Conservation (phyloP, 2,329 filamentous ascomycete genomes). For the Cadophora sp. region DNA sequence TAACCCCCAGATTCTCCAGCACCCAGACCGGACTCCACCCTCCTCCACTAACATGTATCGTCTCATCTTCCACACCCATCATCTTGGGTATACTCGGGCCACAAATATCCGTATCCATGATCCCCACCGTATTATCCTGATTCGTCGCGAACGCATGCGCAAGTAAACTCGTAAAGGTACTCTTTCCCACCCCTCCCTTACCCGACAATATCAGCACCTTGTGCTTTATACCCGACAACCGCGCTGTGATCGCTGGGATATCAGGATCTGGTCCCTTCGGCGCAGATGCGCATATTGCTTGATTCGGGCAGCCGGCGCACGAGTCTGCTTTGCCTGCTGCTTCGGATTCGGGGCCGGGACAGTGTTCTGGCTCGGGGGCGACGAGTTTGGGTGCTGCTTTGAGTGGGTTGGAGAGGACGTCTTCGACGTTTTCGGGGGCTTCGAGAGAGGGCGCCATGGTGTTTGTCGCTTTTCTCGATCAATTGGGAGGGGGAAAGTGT, state of each 20-base stretch:
- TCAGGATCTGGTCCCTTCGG: conserved; percentile 97
- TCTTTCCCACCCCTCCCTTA: conserved; percentile 97
- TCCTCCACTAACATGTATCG: conserved; percentile 85
- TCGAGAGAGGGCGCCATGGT: conserved; percentile 84
- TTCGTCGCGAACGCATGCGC: conserved; percentile 89
- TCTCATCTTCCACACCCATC: conserved; percentile 96
- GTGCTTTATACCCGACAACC: conserved; percentile 82
- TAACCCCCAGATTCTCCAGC: conserved; percentile 89
- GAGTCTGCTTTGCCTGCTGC: conserved; percentile 76
- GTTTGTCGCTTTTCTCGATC: neutral
- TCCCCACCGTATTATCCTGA: conserved; percentile 78
- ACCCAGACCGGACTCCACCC: conserved; percentile 98
- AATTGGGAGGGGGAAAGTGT: neutral
- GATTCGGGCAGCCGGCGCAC: conserved; percentile 94
- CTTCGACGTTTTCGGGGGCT: conserved; percentile 68
- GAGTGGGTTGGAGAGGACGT: conserved; percentile 77
- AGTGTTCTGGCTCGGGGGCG: conserved; percentile 96
- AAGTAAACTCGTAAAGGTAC: conserved; percentile 87
- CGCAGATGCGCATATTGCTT: conserved; percentile 90
- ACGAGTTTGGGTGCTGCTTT: conserved; percentile 84
- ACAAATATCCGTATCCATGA: conserved; percentile 99
- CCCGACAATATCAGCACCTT: conserved; percentile 91
- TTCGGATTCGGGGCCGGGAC: conserved; percentile 85
- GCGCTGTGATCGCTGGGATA: conserved; percentile 84
- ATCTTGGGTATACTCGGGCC: conserved; percentile 97